These are phyloP conservation scores for Hanseniaspora meyeri DNA, from an alignment of 805 yeast species.

Conservation along the genomic window DNA sequence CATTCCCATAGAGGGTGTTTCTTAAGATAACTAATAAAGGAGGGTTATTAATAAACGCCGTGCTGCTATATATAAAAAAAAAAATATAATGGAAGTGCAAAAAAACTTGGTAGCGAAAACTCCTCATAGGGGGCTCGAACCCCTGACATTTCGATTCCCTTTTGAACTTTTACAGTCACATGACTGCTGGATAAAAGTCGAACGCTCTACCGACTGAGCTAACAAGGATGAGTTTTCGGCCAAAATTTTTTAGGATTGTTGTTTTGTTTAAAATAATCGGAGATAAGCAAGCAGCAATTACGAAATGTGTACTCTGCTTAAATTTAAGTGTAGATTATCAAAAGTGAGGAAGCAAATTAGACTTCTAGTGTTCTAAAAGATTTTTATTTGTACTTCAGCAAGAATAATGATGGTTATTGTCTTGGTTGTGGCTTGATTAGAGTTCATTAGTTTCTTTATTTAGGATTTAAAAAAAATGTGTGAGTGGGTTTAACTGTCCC, in stretches of 20 bases:
- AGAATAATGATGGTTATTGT: too few relatives aligned
- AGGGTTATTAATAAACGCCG: too few relatives aligned
- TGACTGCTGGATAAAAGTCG: constrained; percentile 42
- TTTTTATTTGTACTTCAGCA: too few relatives aligned
- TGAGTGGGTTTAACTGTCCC: too few relatives aligned
- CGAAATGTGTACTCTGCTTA: too few relatives aligned
- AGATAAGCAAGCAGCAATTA: background rate
- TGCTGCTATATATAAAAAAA: too few relatives aligned
- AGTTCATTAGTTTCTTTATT: too few relatives aligned
- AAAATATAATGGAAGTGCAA: background rate
- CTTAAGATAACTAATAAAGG: background rate
- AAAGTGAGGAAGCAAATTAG: too few relatives aligned
- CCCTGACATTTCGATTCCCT: constrained; percentile 36
- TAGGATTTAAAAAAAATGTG: too few relatives aligned
- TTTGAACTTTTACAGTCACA: constrained; percentile 15
- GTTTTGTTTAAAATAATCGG: background rate
- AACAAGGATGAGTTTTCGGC: constrained; percentile 35
- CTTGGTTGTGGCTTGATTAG: too few relatives aligned
- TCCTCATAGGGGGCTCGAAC: constrained; percentile 43
- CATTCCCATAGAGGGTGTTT: background rate
- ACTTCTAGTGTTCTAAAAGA: too few relatives aligned
- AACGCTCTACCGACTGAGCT: constrained; percentile 64
- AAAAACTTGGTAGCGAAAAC: constrained; percentile 24
- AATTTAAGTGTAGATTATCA: too few relatives aligned
- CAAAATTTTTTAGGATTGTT: background rate